Evolutionary conservation across 2,329 filamentous ascomycete genomes (phyloP), one percentile per base, ranked within the genome.

Genomic region (Botrytis fragariae): DNA sequence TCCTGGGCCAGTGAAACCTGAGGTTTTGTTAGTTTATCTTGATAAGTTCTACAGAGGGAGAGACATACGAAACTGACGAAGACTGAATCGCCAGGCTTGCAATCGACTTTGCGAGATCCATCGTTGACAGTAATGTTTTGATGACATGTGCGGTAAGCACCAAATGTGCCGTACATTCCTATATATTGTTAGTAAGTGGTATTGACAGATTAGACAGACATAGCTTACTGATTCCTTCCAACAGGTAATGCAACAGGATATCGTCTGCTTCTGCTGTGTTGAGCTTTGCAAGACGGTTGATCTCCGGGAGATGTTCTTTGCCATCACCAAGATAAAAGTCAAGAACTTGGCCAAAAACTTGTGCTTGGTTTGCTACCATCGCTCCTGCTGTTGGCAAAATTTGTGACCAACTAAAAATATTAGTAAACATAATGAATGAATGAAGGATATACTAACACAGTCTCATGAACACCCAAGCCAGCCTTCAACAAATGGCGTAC

Each of bases 261-360:
- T 88, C 84, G 74, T 93, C 90, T 0, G 85, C 87, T 75, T 89
- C 87, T 1, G 83, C 83, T 0, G 86, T 83, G 4, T 89, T 84
- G 54, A 86, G 80, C 59, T 85, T 83, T 51, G 92, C 89, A 29
- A 91, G 83, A 35, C 83, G 83, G 76, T 90, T 86, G 72, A 94
- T 86, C 63, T 89, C 88, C 0, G 87, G 83, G 1, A 91, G 82
- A 78, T 93, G 84, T 73, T 84, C 82, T 77, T 88, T 87, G 42
- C 86, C 81, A 4, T 86, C 83, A 0, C 87, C 86, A 14, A 93
- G 85, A 79, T 92, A 93, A 82, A 87, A 93, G 80, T 94, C 91
- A 29, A 93, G 85, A 1, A 91, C 86, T 82, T 92, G 91, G 3
- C 91, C 90, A 79, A 93, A 93, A 77, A 91, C 85, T 79, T 92